Conservation (phyloP, 1,139 yeast genomes). For the Keqinozyma sinolaborantium region DNA sequence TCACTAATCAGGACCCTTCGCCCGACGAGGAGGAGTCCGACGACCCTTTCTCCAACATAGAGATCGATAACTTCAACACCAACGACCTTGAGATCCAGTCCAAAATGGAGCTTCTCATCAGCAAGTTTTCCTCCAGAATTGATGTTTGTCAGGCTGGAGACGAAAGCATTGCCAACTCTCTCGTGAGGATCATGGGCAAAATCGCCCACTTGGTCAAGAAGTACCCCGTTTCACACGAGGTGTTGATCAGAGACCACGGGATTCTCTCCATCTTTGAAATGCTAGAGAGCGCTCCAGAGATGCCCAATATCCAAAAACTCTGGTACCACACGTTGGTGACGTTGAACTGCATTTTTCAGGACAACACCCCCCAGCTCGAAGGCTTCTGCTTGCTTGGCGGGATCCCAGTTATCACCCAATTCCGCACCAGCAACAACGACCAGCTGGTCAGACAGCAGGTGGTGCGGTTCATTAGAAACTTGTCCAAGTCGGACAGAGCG, state of each 20-base stretch:
- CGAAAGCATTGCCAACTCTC: conserved; percentile 27
- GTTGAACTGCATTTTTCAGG: conserved; percentile 36
- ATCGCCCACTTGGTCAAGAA: conserved; percentile 41
- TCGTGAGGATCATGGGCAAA: conserved; percentile 37
- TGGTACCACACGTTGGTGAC: conserved; percentile 42
- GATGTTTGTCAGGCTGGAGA: conserved; percentile 27
- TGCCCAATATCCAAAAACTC: conserved; percentile 27
- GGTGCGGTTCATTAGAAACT: conserved; percentile 38
- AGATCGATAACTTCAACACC: conserved; percentile 40
- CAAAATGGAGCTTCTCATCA: conserved; percentile 39
- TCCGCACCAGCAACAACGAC: conserved; percentile 35
- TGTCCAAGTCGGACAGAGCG: conserved; percentile 35
- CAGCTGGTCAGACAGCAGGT: conserved; percentile 40
- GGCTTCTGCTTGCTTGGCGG: conserved; percentile 58
- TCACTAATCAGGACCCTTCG: background rate
- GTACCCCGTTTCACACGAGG: conserved; percentile 39
- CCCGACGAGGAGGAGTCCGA: conserved; percentile 18
- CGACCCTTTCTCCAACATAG: conserved; percentile 41
- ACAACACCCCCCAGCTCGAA: conserved; percentile 37
- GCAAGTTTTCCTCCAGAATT: conserved; percentile 31
- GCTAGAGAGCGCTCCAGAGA: conserved; percentile 36
- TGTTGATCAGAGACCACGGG: conserved; percentile 48
- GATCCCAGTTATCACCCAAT: conserved; percentile 46
- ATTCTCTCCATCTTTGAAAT: conserved; percentile 46
- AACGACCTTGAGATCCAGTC: conserved; percentile 41